Evolutionary conservation across 139 green algal genomes (phyloP).

Genomic region (Coelastrella sp.): DNA sequence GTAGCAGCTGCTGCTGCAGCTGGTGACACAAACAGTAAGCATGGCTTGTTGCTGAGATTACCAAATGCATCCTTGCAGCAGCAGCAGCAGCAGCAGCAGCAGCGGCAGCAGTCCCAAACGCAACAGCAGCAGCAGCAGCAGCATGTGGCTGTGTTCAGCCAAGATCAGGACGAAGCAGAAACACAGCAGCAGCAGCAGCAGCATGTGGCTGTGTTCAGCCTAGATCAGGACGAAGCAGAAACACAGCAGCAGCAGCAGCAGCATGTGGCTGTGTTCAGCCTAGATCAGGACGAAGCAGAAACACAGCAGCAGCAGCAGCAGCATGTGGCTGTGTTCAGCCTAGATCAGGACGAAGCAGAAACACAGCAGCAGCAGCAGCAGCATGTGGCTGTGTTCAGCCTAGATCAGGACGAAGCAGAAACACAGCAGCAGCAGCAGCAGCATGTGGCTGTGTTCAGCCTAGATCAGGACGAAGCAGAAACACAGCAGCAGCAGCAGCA

Average conservation of each 20-base stretch:
- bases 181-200: too few species aligned
- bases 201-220: not conserved
- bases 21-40: not conserved
- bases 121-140: slow-evolving; percentile 12
- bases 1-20: not conserved
- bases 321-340: not conserved
- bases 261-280: not conserved
- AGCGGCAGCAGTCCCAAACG: not conserved
- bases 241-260: not conserved
- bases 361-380: slow-evolving; percentile 10
- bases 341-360: not conserved
- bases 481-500: not conserved
- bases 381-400: not conserved
- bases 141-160: not conserved
- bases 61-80: not conserved
- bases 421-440: too few species aligned
- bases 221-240: not conserved
- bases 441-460: not conserved
- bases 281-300: not conserved
- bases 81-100: not conserved
- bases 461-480: not conserved
- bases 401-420: not conserved
- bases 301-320: too few species aligned
- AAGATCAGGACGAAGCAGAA: not conserved
- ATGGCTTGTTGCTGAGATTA: not conserved